These are phyloP conservation scores for Diaporthe australafricana DNA, from an alignment of 2,329 filamentous ascomycete species.

Conservation along the genomic window DNA sequence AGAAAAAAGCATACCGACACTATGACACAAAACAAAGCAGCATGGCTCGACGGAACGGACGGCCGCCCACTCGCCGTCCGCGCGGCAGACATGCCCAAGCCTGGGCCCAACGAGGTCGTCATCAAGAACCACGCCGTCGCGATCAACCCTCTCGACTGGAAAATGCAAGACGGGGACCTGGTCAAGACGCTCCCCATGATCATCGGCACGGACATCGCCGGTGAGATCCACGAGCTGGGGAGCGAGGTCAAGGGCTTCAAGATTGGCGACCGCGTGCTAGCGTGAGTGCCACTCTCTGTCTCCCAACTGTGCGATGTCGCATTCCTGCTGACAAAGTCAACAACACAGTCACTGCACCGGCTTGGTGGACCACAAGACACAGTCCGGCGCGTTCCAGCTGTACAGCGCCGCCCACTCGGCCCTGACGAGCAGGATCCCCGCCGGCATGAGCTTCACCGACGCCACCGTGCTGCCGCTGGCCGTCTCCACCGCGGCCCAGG, in stretches of 20 bases:
- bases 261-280: slow-evolving; percentile 41
- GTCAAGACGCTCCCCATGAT: slow-evolving; percentile 43
- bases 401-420: slow-evolving; percentile 24
- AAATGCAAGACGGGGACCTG: slow-evolving; percentile 43
- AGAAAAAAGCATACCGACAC: background rate
- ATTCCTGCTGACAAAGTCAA: too few relatives aligned
- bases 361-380: slow-evolving; percentile 18
- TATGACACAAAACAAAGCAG: slow-evolving; percentile 30
- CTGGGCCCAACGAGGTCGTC: slow-evolving; percentile 35
- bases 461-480: slow-evolving; percentile 31
- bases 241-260: slow-evolving; percentile 38
- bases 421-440: slow-evolving; percentile 13
- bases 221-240: slow-evolving; percentile 40
- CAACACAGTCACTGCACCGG: slow-evolving; percentile 30
- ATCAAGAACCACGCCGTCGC: slow-evolving; percentile 41
- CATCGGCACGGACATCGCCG: slow-evolving; percentile 41
- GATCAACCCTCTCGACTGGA: slow-evolving; percentile 44
- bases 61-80: background rate
- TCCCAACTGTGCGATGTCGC: too few relatives aligned
- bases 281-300: background rate
- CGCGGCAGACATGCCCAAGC: slow-evolving; percentile 26
- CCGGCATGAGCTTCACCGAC: slow-evolving; percentile 22
- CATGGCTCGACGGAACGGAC: slow-evolving; percentile 12
- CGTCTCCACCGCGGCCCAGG: slow-evolving; percentile 31
- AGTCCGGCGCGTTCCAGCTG: slow-evolving; percentile 36